Base-by-base conservation (phyloP, 2,329 filamentous ascomycete species). In the Ophioceras dolichostomum region DNA sequence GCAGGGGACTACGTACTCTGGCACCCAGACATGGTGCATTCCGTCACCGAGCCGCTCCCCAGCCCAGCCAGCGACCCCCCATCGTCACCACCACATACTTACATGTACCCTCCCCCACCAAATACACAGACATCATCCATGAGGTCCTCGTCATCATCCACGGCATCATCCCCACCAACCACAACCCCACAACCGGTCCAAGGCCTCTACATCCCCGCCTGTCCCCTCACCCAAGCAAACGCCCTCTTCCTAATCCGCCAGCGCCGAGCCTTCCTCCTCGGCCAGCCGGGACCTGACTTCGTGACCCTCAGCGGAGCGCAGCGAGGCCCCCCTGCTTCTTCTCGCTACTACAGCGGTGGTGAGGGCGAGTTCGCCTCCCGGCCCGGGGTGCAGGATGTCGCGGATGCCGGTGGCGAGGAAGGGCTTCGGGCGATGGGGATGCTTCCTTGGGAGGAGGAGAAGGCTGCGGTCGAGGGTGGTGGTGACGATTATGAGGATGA, bases 1-100 rank as follows among this genome's bases (percentile, higher is more conserved):
- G 81, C 83, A 0, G 83, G 83, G 4, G 83, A 89, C 55, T 88
- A 79, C 48, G 79, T 86, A 2, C 70, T 75, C 24, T 87, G 79
- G 79, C 80, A 85, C 52, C 82, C 77, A 47, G 77, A 82, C 52
- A 63, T 58, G 22, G 72, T 85, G 34, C 82, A 88, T 54, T 70
- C 79, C 22, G 12, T 26, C 22, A 12, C 8, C 8, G 7, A 7
- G 7, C 7, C 8, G 8, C 7, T 26, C 12, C 22, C 22, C 7
- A 8, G 8, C 22, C 22, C 22, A 12, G 8, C 22, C 7, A 26
- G 8, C 12, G 8, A 7, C 22, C 22, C 22, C 12, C 22, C 22
- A 8, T 12, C 7, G 7, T 12, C 12, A 12, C 22, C 22, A 8
- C 22, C 22, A 12, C n/a, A n/a, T n/a, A n/a, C n/a, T n/a, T n/a